Evolutionary conservation across 2,329 filamentous ascomycete genomes (phyloP), one percentile per base, ranked within the genome.

Genomic region (Tothia fuscella): DNA sequence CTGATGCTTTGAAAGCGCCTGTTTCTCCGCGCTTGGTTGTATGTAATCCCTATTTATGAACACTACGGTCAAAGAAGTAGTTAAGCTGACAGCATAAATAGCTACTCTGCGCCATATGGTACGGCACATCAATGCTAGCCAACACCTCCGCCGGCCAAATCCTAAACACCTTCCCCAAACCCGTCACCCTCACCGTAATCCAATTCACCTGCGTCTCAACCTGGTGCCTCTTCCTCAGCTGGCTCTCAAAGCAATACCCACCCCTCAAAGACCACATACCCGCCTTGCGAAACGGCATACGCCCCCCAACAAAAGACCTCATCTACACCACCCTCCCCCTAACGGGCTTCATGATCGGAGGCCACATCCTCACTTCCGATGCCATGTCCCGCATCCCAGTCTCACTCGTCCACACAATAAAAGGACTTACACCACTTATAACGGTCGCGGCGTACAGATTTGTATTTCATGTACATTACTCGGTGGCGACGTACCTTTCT

Each of bases 81-180:
- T 48, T 56, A 47, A 59, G 58, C 50, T 26, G 46, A 39, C 41
- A n/a, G 43, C 28, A 46, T 29, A 4, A 52, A 51, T 61, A 95
- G 89, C 63, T 74, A 38, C 78, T 95, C 37, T 96, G 89, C 63
- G 66, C 88, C 44, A 65, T 89, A 56, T 96, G 91, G 91, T 98
- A 96, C 67, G 74, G 83, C 59, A 93, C 88, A 19, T 96, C 89
- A 32, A 91, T 93, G 48, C 68, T 96, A 51, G 95, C 91, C 47
- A 98, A 96, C 59, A 95, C 91, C 2, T 96, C 91, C 19, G 95
- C 91, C 40, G 98, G 98, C 65, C 84, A 89, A 14, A 98, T 98
- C 55, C 71, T 96, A 47, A 95, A 86, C 51, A 83, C 85, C 32
- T 85, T 95, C 50, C 78, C 84, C 45, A 91, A 86, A 62, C 89